Conservation (phyloP, 768 basidiomycete genomes). For the Suillus subluteus region DNA sequence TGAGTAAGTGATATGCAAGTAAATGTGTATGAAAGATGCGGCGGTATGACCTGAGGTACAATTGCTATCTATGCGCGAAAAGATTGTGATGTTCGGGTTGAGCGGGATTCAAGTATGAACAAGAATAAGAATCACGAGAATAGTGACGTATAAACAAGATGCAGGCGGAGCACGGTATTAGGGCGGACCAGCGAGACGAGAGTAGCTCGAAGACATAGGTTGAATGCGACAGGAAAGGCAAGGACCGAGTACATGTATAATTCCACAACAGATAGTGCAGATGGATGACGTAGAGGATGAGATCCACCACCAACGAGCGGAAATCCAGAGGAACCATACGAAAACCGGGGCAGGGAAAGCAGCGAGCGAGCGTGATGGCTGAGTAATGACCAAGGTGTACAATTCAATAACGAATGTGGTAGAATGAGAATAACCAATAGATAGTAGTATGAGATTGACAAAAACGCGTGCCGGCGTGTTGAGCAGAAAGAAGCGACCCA, state of each 20-base stretch:
- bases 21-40: slow-evolving; percentile 10
- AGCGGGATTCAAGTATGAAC: background rate
- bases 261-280: slow-evolving; percentile 31
- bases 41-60: slow-evolving; percentile 2
- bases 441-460: slow-evolving; percentile 5
- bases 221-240: slow-evolving; percentile 5
- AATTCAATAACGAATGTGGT: slow-evolving; percentile 7
- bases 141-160: slow-evolving; percentile 10
- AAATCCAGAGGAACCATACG: slow-evolving; percentile 20
- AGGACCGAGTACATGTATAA: slow-evolving; percentile 34
- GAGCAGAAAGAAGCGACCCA: background rate
- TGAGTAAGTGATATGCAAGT: slow-evolving; percentile 8
- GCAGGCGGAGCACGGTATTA: background rate
- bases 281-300: slow-evolving; percentile 20
- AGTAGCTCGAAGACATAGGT: background rate
- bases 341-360: slow-evolving; percentile 10
- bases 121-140: slow-evolving; percentile 2
- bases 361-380: slow-evolving; percentile 17
- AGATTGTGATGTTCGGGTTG: background rate
- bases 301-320: slow-evolving; percentile 10
- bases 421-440: slow-evolving; percentile 14
- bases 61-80: slow-evolving; percentile 8
- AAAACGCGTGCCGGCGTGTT: too few species aligned
- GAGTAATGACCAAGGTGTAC: slow-evolving; percentile 5
- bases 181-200: slow-evolving; percentile 1